These are phyloP conservation scores for Aureobasidium sp. DNA, from an alignment of 2,329 filamentous ascomycete species.

Conservation along the genomic window DNA sequence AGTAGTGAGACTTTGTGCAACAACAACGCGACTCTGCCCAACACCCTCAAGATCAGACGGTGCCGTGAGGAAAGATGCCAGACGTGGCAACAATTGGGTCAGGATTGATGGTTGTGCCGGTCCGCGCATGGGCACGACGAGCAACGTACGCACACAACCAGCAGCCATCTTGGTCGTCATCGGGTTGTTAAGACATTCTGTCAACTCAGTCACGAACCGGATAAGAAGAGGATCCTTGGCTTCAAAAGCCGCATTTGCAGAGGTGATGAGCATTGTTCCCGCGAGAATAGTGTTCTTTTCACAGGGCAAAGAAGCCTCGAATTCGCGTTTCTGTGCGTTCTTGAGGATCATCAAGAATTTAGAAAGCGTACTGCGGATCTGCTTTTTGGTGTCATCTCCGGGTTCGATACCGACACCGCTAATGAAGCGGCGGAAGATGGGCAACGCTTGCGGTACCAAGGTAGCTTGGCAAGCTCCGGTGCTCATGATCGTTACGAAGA, in stretches of 20 bases:
- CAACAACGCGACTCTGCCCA: slow-evolving; percentile 62
- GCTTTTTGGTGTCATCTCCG: slow-evolving; percentile 50
- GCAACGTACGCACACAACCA: slow-evolving; percentile 77
- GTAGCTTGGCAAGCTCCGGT: slow-evolving; percentile 80
- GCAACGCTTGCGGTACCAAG: slow-evolving; percentile 81
- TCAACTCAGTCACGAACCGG: slow-evolving; percentile 69
- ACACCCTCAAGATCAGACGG: slow-evolving; percentile 64
- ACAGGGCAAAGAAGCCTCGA: slow-evolving; percentile 70
- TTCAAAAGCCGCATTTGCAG: slow-evolving; percentile 60
- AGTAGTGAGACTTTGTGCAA: slow-evolving; percentile 69
- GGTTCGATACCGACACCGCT: slow-evolving; percentile 55
- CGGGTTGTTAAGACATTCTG: slow-evolving; percentile 74
- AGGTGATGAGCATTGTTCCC: slow-evolving; percentile 81
- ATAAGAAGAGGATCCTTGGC: slow-evolving; percentile 57
- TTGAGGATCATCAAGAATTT: slow-evolving; percentile 76
- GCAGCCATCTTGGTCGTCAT: slow-evolving; percentile 86
- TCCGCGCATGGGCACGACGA: slow-evolving; percentile 50
- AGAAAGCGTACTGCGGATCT: slow-evolving; percentile 74
- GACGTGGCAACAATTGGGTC: slow-evolving; percentile 64
- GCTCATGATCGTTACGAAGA: slow-evolving; percentile 86
- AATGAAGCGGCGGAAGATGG: slow-evolving; percentile 87
- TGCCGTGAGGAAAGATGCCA: slow-evolving; percentile 67
- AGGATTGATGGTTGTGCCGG: slow-evolving; percentile 64
- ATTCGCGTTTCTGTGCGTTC: slow-evolving; percentile 67
- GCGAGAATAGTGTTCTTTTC: slow-evolving; percentile 91